phyloP scores from a whole-genome alignment of 2,329 filamentous ascomycete species.

The Exophiala spinifera region DNA sequence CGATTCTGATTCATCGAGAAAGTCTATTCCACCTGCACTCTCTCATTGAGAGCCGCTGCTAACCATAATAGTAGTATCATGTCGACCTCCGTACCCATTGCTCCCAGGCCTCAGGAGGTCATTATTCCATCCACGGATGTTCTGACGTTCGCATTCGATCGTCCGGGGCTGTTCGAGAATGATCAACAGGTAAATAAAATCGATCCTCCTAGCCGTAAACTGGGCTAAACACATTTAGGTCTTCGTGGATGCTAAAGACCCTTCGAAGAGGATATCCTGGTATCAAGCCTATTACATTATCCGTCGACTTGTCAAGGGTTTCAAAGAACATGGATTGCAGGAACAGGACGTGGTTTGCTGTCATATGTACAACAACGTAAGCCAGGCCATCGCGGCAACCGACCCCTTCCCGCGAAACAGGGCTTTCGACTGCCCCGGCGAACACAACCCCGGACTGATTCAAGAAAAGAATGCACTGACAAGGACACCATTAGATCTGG shows the following conservation, averaged over 20 bases:
- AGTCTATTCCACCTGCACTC: not conserved
- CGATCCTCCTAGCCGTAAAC: not conserved
- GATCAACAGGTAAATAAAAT: constrained; percentile 32
- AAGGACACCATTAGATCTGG: constrained; percentile 31
- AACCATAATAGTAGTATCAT: not conserved
- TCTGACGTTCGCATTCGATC: too few species aligned
- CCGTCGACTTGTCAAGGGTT: constrained; percentile 39
- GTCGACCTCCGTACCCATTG: constrained; percentile 9
- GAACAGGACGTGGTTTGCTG: constrained; percentile 44
- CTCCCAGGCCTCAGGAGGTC: constrained; percentile 4
- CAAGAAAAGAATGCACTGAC: constrained; percentile 10
- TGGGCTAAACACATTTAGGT: constrained; percentile 28
- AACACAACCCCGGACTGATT: constrained; percentile 8
- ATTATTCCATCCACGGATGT: constrained; percentile 34
- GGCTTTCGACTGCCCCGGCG: constrained; percentile 16
- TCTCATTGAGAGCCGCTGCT: not conserved
- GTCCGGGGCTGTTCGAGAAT: constrained; percentile 36
- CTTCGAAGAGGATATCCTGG: constrained; percentile 38
- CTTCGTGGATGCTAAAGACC: constrained; percentile 43
- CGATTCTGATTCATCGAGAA: not conserved
- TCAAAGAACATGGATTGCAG: constrained; percentile 39
- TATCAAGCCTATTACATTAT: constrained; percentile 37
- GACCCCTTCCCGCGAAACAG: constrained; percentile 26
- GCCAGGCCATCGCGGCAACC: constrained; percentile 15
- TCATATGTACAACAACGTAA: constrained; percentile 42